Evolutionary conservation across 2,329 filamentous ascomycete genomes (phyloP).

Genomic region (Cyclaneusma minus): DNA sequence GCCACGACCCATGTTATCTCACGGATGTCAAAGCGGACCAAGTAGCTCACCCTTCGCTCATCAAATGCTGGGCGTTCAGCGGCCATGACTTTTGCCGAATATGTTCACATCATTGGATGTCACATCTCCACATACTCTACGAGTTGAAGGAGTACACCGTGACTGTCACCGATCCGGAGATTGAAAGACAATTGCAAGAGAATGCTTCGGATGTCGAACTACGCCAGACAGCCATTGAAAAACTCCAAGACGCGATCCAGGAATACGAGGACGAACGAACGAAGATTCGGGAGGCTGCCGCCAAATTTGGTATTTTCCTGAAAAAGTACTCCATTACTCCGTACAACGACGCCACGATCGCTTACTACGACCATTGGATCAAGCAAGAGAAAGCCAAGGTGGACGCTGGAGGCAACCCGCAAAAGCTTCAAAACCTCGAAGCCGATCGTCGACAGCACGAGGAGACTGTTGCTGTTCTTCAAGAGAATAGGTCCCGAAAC

Average conservation of each 20-base stretch:
- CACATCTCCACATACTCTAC: slow-evolving; percentile 22
- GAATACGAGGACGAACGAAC: slow-evolving; percentile 19
- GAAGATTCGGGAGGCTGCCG: slow-evolving; percentile 19
- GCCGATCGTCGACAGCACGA: slow-evolving; percentile 10
- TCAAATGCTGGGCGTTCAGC: slow-evolving; percentile 15
- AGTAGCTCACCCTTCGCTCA: slow-evolving; percentile 13
- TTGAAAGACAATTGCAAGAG: slow-evolving; percentile 12
- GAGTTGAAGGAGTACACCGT: slow-evolving; percentile 13
- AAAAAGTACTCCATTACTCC: slow-evolving; percentile 21
- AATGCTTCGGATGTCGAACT: slow-evolving; percentile 13
- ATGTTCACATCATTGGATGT: slow-evolving; percentile 20
- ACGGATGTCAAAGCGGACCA: slow-evolving; percentile 13
- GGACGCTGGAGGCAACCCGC: slow-evolving; percentile 11
- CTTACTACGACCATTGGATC: slow-evolving; percentile 23
- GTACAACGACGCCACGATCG: slow-evolving; percentile 25
- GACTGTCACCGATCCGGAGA: slow-evolving; percentile 12
- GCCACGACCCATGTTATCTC: slow-evolving; percentile 19
- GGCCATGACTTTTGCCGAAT: slow-evolving; percentile 8
- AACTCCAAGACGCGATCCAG: slow-evolving; percentile 10
- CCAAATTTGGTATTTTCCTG: slow-evolving; percentile 23
- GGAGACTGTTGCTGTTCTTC: slow-evolving; percentile 11
- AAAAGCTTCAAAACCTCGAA: slow-evolving; percentile 11
- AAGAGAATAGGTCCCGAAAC: slow-evolving; percentile 6
- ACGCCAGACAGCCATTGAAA: slow-evolving; percentile 13
- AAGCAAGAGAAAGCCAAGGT: slow-evolving; percentile 21